phyloP scores from a whole-genome alignment of 306 rosid species.

The Parietaria judaica region DNA sequence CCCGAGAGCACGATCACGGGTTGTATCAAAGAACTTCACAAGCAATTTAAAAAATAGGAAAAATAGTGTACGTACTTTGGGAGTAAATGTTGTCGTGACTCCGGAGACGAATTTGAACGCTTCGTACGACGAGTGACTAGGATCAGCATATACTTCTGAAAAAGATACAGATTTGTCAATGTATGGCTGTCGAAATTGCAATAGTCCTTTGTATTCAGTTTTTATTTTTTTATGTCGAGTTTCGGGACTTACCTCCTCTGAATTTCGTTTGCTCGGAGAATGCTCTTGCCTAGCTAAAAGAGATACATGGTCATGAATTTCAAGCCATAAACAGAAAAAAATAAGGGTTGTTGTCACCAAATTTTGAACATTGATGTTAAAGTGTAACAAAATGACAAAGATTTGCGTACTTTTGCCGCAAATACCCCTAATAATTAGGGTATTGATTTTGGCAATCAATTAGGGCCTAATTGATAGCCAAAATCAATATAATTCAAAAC shows the following conservation, averaged over 20 bases:
- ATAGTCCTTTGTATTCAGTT: too few relatives aligned
- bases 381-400: too few relatives aligned
- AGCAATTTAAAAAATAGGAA: slow-evolving; percentile 3
- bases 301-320: slow-evolving; percentile 8
- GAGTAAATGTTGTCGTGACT: slow-evolving; percentile 69
- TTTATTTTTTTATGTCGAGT: not conserved
- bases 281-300: slow-evolving; percentile 51
- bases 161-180: slow-evolving; percentile 19
- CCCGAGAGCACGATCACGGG: too few relatives aligned
- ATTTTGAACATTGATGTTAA: too few relatives aligned
- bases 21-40: slow-evolving; percentile 3
- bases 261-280: slow-evolving; percentile 72
- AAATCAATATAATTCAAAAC: too few relatives aligned
- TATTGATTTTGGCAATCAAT: too few relatives aligned
- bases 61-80: slow-evolving; percentile 43
- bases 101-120: slow-evolving; percentile 77
- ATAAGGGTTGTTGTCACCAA: not conserved
- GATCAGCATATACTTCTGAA: slow-evolving; percentile 87
- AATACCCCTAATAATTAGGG: too few relatives aligned
- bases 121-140: slow-evolving; percentile 66
- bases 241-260: slow-evolving; percentile 59
- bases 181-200: not conserved
- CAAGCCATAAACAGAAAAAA: not conserved
- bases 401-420: too few relatives aligned
- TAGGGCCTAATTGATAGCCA: too few relatives aligned